These are phyloP conservation scores for Aureobasidium subglaciale DNA, from an alignment of 2,329 filamentous ascomycete species.

Conservation along the genomic window DNA sequence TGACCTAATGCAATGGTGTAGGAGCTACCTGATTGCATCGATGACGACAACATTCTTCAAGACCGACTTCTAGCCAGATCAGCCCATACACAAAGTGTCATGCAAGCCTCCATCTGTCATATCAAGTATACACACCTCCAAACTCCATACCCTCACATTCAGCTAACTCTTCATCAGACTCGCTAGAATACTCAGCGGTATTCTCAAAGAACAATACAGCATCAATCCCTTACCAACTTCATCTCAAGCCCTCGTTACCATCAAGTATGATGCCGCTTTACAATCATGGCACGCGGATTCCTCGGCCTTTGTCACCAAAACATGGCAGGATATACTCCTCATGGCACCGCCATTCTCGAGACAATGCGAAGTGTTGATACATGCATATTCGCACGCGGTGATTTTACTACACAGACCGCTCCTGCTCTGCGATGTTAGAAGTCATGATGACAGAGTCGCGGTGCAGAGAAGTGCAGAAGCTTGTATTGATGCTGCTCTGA, in stretches of 20 bases:
- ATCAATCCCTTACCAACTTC: slow-evolving; percentile 28
- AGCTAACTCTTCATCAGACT: slow-evolving; percentile 25
- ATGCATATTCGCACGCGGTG: slow-evolving; percentile 30
- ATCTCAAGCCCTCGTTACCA: slow-evolving; percentile 35
- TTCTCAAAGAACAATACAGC: slow-evolving; percentile 29
- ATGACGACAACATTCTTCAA: slow-evolving; percentile 50
- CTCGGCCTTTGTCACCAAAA: slow-evolving; percentile 39
- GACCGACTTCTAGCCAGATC: slow-evolving; percentile 28
- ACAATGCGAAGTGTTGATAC: slow-evolving; percentile 27
- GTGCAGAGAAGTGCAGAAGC: background rate
- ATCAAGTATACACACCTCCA: slow-evolving; percentile 18
- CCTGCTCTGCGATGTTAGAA: slow-evolving; percentile 19
- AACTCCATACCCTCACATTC: background rate
- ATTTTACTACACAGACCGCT: slow-evolving; percentile 30
- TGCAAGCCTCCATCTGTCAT: slow-evolving; percentile 41
- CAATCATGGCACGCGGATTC: slow-evolving; percentile 23
- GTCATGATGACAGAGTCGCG: background rate
- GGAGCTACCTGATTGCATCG: slow-evolving; percentile 46
- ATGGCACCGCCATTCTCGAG: slow-evolving; percentile 36
- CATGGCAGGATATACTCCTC: slow-evolving; percentile 40
- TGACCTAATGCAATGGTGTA: slow-evolving; percentile 24
- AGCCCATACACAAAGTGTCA: slow-evolving; percentile 40
- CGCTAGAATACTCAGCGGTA: slow-evolving; percentile 26
- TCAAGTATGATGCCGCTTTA: slow-evolving; percentile 33
- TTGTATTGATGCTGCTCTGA: background rate